These are phyloP conservation scores for Cerrena zonata DNA, from an alignment of 1,284 basidiomycete genomes.

Conservation along the genomic window DNA sequence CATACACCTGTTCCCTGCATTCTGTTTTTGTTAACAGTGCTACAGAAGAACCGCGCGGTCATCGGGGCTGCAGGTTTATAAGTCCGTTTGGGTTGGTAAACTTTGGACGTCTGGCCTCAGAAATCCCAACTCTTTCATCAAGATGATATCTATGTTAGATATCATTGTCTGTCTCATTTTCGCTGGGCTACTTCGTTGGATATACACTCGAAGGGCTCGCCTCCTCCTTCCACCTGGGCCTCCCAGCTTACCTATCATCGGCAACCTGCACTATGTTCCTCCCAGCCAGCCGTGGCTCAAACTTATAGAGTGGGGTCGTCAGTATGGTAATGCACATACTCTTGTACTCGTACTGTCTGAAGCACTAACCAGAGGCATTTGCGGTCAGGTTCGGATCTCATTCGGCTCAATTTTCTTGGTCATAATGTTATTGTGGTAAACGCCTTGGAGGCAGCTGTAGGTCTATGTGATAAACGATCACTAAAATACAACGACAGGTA, in stretches of 20 bases:
- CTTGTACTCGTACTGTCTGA: background rate
- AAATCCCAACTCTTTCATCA: no score
- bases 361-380: background rate
- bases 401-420: constrained; percentile 18
- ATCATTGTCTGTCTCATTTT: background rate
- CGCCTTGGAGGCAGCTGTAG: constrained; percentile 29
- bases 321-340: constrained; percentile 6
- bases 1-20: no score
- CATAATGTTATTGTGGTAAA: constrained; percentile 36
- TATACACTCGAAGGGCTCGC: background rate
- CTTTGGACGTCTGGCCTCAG: no score
- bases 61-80: background rate
- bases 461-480: constrained; percentile 38
- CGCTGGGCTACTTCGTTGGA: background rate
- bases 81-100: background rate
- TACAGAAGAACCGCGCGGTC: background rate
- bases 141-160: no score
- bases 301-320: constrained; percentile 4
- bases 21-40: no score
- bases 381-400: constrained; percentile 17
- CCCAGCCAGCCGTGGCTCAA: constrained; percentile 6
- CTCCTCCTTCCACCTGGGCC: constrained; percentile 13
- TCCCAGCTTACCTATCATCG: constrained; percentile 13
- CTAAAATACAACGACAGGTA: constrained; percentile 21
- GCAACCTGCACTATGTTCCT: constrained; percentile 16